A percentile compares a stretch with the other conserved stretches of the same genome.
Evolutionary conservation across 257 asterid genomes (phyloP).

Genomic region (Jasminum sambac): DNA sequence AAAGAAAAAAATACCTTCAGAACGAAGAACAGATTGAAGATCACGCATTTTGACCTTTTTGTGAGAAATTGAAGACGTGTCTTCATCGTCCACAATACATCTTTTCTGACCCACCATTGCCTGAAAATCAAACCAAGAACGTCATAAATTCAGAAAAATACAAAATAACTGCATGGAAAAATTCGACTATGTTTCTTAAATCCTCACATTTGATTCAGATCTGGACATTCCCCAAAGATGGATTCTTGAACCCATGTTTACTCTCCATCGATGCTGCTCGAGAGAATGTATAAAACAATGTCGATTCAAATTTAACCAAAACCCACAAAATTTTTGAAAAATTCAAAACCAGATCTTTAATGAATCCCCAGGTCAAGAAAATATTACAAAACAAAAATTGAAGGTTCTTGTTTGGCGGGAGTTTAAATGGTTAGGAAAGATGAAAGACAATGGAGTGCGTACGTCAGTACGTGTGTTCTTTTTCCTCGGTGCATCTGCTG

Average conservation of each 20-base stretch:
- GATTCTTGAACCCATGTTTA: constrained; percentile 22
- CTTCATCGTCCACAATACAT: constrained; percentile 32
- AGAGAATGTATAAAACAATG: not conserved
- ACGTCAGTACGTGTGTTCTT: not conserved
- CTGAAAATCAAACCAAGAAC: constrained; percentile 25
- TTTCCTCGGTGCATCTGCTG: not conserved
- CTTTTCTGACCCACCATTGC: constrained; percentile 39
- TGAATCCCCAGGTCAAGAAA: constrained; percentile 3
- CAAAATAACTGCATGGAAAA: not conserved
- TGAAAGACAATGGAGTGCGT: not conserved
- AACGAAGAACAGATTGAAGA: constrained; percentile 38
- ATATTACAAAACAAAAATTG: constrained; percentile 11
- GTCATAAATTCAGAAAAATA: not conserved
- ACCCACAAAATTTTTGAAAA: constrained; percentile 22
- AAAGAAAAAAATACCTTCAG: constrained; percentile 30
- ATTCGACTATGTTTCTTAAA: not conserved
- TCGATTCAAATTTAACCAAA: constrained; percentile 12
- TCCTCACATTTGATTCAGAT: constrained; percentile 45
- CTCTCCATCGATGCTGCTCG: constrained; percentile 30
- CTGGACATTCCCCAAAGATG: constrained; percentile 27
- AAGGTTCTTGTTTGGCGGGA: not conserved
- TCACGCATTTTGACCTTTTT: constrained; percentile 50
- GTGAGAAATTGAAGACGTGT: constrained; percentile 28
- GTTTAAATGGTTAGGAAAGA: not conserved
- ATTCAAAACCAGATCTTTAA: constrained; percentile 9